Evolutionary conservation across 331 rosid species (phyloP).

Genomic region (Pyracantha coccinea): DNA sequence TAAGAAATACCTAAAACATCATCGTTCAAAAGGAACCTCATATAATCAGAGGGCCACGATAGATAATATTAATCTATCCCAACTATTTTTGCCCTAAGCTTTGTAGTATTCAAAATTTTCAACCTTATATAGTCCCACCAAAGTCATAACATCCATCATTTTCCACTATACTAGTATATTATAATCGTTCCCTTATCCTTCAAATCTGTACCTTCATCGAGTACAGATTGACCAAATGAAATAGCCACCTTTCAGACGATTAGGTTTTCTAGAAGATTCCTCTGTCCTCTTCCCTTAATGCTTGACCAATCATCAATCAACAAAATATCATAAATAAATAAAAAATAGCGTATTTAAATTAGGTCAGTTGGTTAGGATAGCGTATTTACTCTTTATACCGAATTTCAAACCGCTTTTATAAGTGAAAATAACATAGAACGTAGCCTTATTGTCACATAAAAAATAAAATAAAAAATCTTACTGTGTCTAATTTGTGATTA

Average conservation of each 20-base stretch:
- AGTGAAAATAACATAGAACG: too few relatives aligned
- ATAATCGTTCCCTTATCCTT: not conserved
- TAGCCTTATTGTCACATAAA: too few relatives aligned
- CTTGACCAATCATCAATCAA: not conserved
- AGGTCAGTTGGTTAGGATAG: too few relatives aligned
- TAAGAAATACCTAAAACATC: too few relatives aligned
- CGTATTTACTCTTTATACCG: fast-evolving
- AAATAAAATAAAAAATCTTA: not conserved
- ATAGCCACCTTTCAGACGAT: not conserved
- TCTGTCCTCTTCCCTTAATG: not conserved
- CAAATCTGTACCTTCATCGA: not conserved
- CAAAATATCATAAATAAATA: not conserved
- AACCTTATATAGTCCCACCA: not conserved
- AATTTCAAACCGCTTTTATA: too few relatives aligned
- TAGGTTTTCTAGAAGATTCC: not conserved
- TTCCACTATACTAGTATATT: not conserved
- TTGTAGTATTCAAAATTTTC: not conserved
- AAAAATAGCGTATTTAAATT: too few relatives aligned
- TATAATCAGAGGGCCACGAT: too few relatives aligned
- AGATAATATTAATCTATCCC: too few relatives aligned
- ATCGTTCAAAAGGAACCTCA: too few relatives aligned
- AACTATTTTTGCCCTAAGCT: too few relatives aligned
- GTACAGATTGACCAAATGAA: slow-evolving; percentile 2
- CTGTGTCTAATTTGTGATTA: not conserved
- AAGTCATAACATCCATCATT: not conserved